phyloP scores from a whole-genome alignment of 768 basidiomycete species.

The Termitomyces sp. region DNA sequence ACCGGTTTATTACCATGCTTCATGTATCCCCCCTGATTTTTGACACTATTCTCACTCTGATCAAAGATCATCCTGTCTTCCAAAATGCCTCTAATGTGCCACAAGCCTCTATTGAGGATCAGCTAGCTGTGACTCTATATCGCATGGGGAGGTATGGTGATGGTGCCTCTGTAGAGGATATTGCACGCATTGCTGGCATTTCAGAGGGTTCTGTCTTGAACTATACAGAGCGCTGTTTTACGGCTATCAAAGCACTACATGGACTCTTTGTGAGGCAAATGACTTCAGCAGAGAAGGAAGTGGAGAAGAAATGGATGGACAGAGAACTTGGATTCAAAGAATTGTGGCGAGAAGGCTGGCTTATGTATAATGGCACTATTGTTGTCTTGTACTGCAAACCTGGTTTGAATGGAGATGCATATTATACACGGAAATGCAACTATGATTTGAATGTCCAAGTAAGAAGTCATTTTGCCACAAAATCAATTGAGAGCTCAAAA shows the following conservation, averaged over 20 bases:
- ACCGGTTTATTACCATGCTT: too few species aligned
- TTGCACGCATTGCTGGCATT: not conserved
- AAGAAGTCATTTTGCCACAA: not conserved
- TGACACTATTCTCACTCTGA: too few species aligned
- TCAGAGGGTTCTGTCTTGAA: not conserved
- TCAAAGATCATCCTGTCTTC: not conserved
- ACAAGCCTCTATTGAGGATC: not conserved
- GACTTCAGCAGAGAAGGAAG: not conserved
- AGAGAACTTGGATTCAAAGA: not conserved
- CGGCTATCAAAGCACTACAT: too few species aligned
- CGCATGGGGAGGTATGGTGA: not conserved
- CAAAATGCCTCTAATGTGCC: not conserved
- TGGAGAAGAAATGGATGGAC: not conserved
- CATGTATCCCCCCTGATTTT: too few species aligned
- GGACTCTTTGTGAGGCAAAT: too few species aligned
- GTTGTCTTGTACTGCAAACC: not conserved
- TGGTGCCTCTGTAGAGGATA: not conserved
- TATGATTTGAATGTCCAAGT: not conserved
- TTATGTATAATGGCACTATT: not conserved
- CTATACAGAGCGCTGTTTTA: too few species aligned
- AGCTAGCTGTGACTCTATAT: not conserved
- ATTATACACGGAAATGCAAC: not conserved
- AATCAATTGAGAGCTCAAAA: too few species aligned
- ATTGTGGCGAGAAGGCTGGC: not conserved
- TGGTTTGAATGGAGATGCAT: too few species aligned